phyloP scores from a whole-genome alignment of 768 basidiomycete genomes.

The Phallus indusiatus region DNA sequence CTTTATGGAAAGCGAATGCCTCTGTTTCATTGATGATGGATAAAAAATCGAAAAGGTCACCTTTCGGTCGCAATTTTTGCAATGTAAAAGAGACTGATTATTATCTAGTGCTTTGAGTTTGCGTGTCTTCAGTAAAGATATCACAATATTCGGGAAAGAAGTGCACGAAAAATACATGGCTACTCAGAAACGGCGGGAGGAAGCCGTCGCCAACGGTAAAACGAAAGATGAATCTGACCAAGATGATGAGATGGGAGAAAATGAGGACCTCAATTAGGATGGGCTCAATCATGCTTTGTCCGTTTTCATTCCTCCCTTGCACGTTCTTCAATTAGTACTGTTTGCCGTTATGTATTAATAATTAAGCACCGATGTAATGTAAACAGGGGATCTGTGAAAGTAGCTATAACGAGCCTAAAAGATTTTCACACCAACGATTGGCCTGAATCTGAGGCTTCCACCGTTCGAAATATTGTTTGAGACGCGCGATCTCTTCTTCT shows the following conservation, averaged over 20 bases:
- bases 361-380: not conserved
- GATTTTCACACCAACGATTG: conserved; percentile 67
- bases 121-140: conserved; percentile 74
- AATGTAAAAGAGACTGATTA: not conserved
- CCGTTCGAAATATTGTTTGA: conserved; percentile 55
- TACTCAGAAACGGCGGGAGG: conserved; percentile 4
- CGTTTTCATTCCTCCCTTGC: no score
- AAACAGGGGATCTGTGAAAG: not conserved
- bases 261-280: not conserved
- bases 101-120: conserved; percentile 69
- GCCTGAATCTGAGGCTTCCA: conserved; percentile 62
- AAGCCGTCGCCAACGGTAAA: not conserved
- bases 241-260: not conserved
- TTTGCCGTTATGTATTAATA: no score
- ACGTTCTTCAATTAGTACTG: no score
- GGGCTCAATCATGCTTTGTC: no score
- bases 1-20: conserved; percentile 88
- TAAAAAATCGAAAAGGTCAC: conserved; percentile 89
- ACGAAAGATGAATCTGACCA: not conserved
- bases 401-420: conserved; percentile 36
- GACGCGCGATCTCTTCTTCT: conserved; percentile 37
- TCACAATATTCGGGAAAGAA: conserved; percentile 39
- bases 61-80: not conserved
- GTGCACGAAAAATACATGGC: not conserved
- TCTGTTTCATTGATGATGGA: conserved; percentile 90